These are phyloP conservation scores for Arthrobotrys pseudoclavata DNA, from an alignment of 2,329 filamentous ascomycete species.

Conservation along the genomic window DNA sequence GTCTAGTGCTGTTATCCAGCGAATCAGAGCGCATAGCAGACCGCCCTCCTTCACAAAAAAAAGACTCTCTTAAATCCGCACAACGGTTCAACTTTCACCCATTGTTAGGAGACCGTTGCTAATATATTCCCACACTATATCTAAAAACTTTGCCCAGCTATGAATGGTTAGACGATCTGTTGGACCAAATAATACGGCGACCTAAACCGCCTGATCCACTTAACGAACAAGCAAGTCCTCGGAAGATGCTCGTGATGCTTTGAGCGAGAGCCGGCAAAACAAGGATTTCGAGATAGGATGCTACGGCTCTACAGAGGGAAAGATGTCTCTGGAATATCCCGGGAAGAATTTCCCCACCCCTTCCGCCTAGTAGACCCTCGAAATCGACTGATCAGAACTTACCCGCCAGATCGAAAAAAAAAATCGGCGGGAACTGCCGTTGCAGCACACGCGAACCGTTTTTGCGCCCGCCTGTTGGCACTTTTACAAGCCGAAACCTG, in stretches of 20 bases:
- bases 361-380: conserved; percentile 43
- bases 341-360: conserved; percentile 47
- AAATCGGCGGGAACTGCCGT: conserved; percentile 31
- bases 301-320: conserved; percentile 10
- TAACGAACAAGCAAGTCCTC: conserved; percentile 9
- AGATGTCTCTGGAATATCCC: conserved; percentile 45
- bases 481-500: conserved; percentile 23
- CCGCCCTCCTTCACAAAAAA: conserved; percentile 32
- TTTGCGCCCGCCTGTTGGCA: conserved; percentile 48
- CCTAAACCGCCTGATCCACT: conserved; percentile 50
- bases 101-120: conserved; percentile 51
- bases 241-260: conserved; percentile 17
- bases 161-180: conserved; percentile 46
- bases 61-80: conserved; percentile 50
- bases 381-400: conserved; percentile 20
- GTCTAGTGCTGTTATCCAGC: conserved; percentile 26
- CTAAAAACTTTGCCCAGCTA: conserved; percentile 12
- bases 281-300: conserved; percentile 35
- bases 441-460: conserved; percentile 56
- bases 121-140: conserved; percentile 48
- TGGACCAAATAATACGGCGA: conserved; percentile 49
- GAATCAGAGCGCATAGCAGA: conserved; percentile 27
- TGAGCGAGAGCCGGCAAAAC: conserved; percentile 38
- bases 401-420: conserved; percentile 51
- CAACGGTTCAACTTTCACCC: conserved; percentile 54